Conservation (phyloP, 305 asterid species). For the Nicotiana rustica region DNA sequence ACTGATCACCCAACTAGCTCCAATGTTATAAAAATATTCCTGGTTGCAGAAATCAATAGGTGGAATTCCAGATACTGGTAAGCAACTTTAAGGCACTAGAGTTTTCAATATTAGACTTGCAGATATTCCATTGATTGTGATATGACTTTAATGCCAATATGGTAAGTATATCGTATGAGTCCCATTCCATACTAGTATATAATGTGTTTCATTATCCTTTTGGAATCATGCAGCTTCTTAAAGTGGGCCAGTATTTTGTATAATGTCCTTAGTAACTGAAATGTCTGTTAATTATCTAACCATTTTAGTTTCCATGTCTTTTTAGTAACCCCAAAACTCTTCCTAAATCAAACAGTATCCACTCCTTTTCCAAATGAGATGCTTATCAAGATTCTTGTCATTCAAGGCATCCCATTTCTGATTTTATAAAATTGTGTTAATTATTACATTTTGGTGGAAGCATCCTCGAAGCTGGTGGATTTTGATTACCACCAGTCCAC, state of each 20-base stretch:
- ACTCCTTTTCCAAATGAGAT: neutral
- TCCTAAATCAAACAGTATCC: constrained; percentile 10
- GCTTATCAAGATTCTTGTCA: neutral
- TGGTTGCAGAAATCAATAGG: constrained; percentile 1
- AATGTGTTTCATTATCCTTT: neutral
- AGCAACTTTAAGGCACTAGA: neutral
- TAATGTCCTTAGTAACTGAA: neutral
- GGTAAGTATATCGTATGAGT: neutral
- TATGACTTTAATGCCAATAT: neutral
- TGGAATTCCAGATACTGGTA: neutral
- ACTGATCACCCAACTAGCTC: neutral
- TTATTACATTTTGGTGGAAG: neutral
- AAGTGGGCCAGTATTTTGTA: constrained; percentile 4
- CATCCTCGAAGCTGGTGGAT: constrained; percentile 17
- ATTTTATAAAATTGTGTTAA: neutral
- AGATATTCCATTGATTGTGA: neutral
- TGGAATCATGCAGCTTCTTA: neutral
- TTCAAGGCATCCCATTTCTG: neutral
- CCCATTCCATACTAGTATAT: neutral
- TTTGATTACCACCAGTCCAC: neutral
- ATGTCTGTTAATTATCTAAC: constrained; percentile 18
- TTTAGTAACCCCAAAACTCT: neutral
- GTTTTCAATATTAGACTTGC: neutral
- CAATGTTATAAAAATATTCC: neutral
- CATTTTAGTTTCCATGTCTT: neutral